phyloP scores from a whole-genome alignment of 371 early-diverging fungal species.

The Parasitella parasitica region DNA sequence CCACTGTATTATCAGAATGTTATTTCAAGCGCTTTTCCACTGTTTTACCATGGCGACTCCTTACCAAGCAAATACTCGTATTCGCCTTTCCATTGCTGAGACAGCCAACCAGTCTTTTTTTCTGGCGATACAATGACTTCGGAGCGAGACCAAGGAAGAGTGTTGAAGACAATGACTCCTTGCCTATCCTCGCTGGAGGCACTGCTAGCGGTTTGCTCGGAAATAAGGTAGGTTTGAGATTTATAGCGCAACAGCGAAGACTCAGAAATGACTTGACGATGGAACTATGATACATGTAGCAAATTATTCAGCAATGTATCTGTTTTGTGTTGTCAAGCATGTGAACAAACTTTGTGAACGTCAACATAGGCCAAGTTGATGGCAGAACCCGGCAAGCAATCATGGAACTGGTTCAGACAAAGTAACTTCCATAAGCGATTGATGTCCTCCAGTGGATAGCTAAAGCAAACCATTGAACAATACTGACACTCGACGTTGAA shows the following conservation, averaged over 20 bases:
- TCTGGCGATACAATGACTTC: constrained; percentile 68
- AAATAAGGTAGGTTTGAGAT: constrained; percentile 29
- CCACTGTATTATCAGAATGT: no score
- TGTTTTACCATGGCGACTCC: no score
- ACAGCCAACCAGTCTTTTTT: constrained; percentile 23
- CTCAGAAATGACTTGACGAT: constrained; percentile 41
- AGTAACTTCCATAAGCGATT: constrained; percentile 87
- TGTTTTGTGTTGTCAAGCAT: neutral
- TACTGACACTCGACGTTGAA: no score
- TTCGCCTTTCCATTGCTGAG: constrained; percentile 46
- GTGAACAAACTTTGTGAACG: constrained; percentile 57
- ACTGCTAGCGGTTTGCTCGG: neutral
- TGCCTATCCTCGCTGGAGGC: neutral
- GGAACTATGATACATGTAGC: constrained; percentile 22
- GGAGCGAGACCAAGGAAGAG: constrained; percentile 76
- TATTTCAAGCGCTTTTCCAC: no score
- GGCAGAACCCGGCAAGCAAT: constrained; percentile 91
- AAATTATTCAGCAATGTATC: neutral
- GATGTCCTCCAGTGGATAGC: constrained; percentile 75
- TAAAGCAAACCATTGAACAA: no score
- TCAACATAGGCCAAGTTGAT: constrained; percentile 91
- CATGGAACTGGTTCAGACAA: constrained; percentile 97
- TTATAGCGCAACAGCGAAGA: constrained; percentile 32
- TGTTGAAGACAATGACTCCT: constrained; percentile 74
- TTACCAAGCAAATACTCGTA: constrained; percentile 53